A percentile compares a stretch with the other conserved stretches of the same genome.
Evolutionary conservation across 345 rosid genomes (phyloP).

Genomic region (Excoecaria cochinchinensis): DNA sequence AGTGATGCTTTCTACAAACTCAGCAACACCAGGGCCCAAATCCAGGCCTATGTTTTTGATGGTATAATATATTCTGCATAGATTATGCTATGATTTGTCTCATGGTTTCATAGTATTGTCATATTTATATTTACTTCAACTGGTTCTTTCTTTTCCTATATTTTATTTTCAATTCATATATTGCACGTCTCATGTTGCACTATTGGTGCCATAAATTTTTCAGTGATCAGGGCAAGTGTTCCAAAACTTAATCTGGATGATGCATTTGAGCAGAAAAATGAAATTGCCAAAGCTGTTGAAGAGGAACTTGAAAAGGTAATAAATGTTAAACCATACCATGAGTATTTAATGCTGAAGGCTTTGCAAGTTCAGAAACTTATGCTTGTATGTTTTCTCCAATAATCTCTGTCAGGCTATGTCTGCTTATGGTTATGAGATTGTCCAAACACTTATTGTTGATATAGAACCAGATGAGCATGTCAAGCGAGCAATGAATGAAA

Average conservation of each 20-base stretch:
- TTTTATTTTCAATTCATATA: neutral
- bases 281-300: slow-evolving; percentile 19
- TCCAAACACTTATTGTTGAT: slow-evolving; percentile 26
- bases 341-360: neutral
- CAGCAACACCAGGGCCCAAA: slow-evolving; percentile 22
- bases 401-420: slow-evolving; percentile 25
- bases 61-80: slow-evolving; percentile 4
- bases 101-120: neutral
- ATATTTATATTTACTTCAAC: neutral
- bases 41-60: slow-evolving; percentile 29
- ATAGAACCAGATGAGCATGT: slow-evolving; percentile 26
- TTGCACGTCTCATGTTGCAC: neutral
- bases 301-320: slow-evolving; percentile 26
- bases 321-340: neutral
- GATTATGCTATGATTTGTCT: neutral
- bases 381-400: neutral
- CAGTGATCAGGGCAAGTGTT: slow-evolving; percentile 24
- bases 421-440: slow-evolving; percentile 28
- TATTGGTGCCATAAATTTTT: slow-evolving; percentile 1
- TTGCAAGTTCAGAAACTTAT: neutral
- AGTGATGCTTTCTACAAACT: slow-evolving; percentile 27
- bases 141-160: neutral
- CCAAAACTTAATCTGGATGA: slow-evolving; percentile 24
- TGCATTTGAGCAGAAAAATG: slow-evolving; percentile 24
- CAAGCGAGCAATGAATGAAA: slow-evolving; percentile 27